Evolutionary conservation across 306 rosid species (phyloP).

Genomic region (Pueraria montana): DNA sequence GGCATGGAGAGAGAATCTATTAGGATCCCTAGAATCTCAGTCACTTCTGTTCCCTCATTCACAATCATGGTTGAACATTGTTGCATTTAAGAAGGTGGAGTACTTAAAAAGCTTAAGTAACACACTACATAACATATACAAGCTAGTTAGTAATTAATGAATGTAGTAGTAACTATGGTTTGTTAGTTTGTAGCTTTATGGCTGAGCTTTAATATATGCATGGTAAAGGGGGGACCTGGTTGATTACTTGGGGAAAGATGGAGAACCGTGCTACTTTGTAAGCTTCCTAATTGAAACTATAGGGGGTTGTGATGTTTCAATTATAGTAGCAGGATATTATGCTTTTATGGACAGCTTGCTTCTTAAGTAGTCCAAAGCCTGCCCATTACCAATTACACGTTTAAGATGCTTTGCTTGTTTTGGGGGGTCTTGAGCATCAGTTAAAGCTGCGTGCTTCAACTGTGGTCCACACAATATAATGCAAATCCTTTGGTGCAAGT

Average conservation of each 20-base stretch:
- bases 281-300: slow-evolving; percentile 39
- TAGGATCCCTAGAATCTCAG: slow-evolving; percentile 57
- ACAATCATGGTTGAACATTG: slow-evolving; percentile 44
- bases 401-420: slow-evolving; percentile 73
- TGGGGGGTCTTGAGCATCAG: slow-evolving; percentile 53
- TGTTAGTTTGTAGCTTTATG: slow-evolving; percentile 45
- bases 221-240: slow-evolving; percentile 56
- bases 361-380: slow-evolving; percentile 54
- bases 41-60: slow-evolving; percentile 43
- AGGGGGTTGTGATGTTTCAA: slow-evolving; percentile 48
- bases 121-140: neutral
- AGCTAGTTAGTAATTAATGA: neutral
- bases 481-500: slow-evolving; percentile 50
- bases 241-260: slow-evolving; percentile 52
- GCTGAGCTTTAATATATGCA: slow-evolving; percentile 54
- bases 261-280: slow-evolving; percentile 50
- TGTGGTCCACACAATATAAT: slow-evolving; percentile 58
- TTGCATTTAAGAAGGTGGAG: slow-evolving; percentile 42
- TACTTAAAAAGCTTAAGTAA: neutral
- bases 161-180: neutral
- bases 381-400: slow-evolving; percentile 42
- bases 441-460: slow-evolving; percentile 63
- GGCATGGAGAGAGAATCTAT: slow-evolving; percentile 47
- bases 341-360: slow-evolving; percentile 49
- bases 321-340: slow-evolving; percentile 42